A percentile compares a stretch with the other conserved stretches of the same genome.
Evolutionary conservation across 495 filamentous ascomycete genomes (phyloP).

Genomic region (Xylaria sp.): DNA sequence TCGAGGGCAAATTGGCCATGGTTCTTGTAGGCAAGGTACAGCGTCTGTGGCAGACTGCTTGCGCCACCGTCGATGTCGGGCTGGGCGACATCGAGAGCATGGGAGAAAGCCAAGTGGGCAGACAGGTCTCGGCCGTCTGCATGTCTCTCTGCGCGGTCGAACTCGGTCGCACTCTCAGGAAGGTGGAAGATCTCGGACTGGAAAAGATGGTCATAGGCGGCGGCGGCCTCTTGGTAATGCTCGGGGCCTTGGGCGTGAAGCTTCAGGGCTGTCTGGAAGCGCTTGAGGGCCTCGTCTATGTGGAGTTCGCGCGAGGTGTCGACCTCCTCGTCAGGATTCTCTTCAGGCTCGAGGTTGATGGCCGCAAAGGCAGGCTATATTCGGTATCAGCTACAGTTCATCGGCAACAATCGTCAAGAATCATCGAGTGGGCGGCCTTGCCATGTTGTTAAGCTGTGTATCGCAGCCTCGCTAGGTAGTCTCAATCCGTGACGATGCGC

Average conservation of each 20-base stretch:
- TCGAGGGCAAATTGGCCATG: conserved; percentile 90
- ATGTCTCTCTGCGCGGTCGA: conserved; percentile 68
- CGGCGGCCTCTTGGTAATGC: conserved; percentile 75
- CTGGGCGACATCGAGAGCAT: conserved; percentile 50
- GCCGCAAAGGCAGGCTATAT: conserved; percentile 71
- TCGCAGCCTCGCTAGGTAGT: conserved; percentile 17
- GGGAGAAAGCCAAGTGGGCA: conserved; percentile 46
- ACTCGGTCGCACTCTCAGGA: conserved; percentile 82
- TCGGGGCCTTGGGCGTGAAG: conserved; percentile 85
- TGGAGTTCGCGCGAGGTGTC: conserved; percentile 95
- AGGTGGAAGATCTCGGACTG: conserved; percentile 93
- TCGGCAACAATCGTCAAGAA: neutral
- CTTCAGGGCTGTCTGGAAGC: conserved; percentile 91
- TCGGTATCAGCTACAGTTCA: conserved; percentile 8
- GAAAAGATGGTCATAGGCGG: conserved; percentile 86
- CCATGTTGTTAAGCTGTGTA: conserved; percentile 33
- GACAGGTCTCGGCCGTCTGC: conserved; percentile 53
- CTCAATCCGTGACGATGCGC: neutral
- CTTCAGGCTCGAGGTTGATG: conserved; percentile 91
- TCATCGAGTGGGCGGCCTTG: conserved; percentile 38
- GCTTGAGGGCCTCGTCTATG: conserved; percentile 95
- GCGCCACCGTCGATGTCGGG: conserved; percentile 70
- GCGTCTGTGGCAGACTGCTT: conserved; percentile 83
- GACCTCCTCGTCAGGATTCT: conserved; percentile 86
- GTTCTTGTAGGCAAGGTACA: conserved; percentile 95